Evolutionary conservation across 345 rosid genomes (phyloP), one percentile per base, ranked within the genome.

Genomic region (Eucalyptus erythrocorys): DNA sequence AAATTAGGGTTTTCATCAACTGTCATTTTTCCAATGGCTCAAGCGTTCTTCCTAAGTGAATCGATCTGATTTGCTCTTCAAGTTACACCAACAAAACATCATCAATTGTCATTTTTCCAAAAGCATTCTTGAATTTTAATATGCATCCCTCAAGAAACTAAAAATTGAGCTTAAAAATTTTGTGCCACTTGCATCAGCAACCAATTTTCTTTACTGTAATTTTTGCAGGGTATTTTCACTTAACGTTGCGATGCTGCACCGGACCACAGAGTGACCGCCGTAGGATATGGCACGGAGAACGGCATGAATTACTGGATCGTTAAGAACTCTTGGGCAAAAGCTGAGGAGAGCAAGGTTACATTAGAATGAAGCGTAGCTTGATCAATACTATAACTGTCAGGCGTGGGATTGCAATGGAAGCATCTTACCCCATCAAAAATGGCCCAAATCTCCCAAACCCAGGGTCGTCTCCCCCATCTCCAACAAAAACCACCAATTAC

Each of bases 401-500:
- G 89, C 96, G 99, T 89, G 99, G 98, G 64, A 98, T 98, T 87
- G 94, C 97, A 12, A 86, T 98, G 85, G 96, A 95, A 81, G 92
- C 98, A 57, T 98, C 99, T 37, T 98, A 97, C 90, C 99, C 99
- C 7, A 87, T 95, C 57, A 98, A 97, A 94, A 94, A 90, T 17
- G 96, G 98, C 64, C 92, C 86, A 76, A 98, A 96, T 88, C 99
- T 99, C 5, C 99, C 99, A 4, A 95, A 97, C 87, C 99, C 96
- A 7, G 98, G 97, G 6, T 99, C 98, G 0, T 95, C 99, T 19
- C 99, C 99, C 1, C 99, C 99, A 24, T 92, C 97, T 85, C 99
- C 98, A 21, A 47, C 93, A 7, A 93, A 93, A 89, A 89, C 98
- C 99, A 61, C 97, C 98, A 8, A 88, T 93, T 3, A 93, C 92